Conservation (phyloP, 805 yeast genomes). For the Lipomyces starkeyi region DNA sequence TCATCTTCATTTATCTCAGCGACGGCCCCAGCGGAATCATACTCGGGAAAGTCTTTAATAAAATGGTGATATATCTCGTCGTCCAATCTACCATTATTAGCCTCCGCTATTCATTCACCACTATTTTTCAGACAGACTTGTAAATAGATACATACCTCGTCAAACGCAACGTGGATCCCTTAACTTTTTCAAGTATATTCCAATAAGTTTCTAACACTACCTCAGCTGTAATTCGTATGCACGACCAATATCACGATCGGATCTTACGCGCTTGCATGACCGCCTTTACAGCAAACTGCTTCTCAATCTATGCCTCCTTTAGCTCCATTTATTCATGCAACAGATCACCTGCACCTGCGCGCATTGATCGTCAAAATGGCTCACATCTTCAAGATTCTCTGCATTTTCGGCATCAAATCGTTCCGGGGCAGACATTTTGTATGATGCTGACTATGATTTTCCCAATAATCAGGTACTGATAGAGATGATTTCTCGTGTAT, state of each 20-base stretch:
- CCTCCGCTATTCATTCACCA: neutral
- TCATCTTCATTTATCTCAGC: conserved; percentile 72
- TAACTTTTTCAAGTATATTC: conserved; percentile 71
- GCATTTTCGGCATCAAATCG: conserved; percentile 85
- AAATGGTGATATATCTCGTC: conserved; percentile 50
- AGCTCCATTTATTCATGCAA: conserved; percentile 26
- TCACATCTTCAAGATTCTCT: conserved; percentile 82
- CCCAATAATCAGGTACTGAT: too few relatives aligned
- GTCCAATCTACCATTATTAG: conserved; percentile 41
- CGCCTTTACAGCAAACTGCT: conserved; percentile 97
- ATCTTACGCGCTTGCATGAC: conserved; percentile 79
- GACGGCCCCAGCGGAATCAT: conserved; percentile 60
- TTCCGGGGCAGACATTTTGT: conserved; percentile 34
- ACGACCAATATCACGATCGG: neutral
- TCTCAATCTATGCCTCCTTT: conserved; percentile 62
- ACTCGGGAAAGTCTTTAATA: conserved; percentile 86
- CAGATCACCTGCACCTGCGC: neutral
- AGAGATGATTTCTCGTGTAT: too few relatives aligned
- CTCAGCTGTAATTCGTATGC: neutral
- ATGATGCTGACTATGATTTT: neutral
- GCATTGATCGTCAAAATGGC: conserved; percentile 2
- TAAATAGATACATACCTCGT: conserved; percentile 40
- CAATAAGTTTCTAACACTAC: conserved; percentile 70
- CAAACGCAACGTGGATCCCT: conserved; percentile 76
- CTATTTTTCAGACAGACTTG: too few relatives aligned